Conservation (phyloP, 129 eudicot species). For the Helianthus annuus region HanXRQr2.0-SUNRISE NC_035441.2:112546403-112546902, state of each 20-base stretch:
- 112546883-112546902: neutral
- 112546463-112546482: neutral
- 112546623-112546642: neutral
- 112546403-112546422: no score
- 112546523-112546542: neutral
- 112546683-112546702: slow-evolving; percentile 8
- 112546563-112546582: neutral
- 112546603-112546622: neutral
- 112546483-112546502: neutral
- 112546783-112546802: slow-evolving; percentile 21
- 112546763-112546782: slow-evolving; percentile 39
- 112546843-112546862: slow-evolving; percentile 29
- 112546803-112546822: slow-evolving; percentile 34
- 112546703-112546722: neutral
- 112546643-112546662: neutral
- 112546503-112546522: neutral
- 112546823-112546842: slow-evolving; percentile 11
- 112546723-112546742: slow-evolving; percentile 22
- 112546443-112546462: no score
- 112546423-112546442: no score
- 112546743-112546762: slow-evolving; percentile 27
- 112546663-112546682: neutral
- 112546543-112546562: neutral
- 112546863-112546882: slow-evolving; percentile 46
- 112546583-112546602: neutral